These are phyloP conservation scores for Psilocybe cyanescens DNA, from an alignment of 768 basidiomycete genomes.

Conservation along the genomic window DNA sequence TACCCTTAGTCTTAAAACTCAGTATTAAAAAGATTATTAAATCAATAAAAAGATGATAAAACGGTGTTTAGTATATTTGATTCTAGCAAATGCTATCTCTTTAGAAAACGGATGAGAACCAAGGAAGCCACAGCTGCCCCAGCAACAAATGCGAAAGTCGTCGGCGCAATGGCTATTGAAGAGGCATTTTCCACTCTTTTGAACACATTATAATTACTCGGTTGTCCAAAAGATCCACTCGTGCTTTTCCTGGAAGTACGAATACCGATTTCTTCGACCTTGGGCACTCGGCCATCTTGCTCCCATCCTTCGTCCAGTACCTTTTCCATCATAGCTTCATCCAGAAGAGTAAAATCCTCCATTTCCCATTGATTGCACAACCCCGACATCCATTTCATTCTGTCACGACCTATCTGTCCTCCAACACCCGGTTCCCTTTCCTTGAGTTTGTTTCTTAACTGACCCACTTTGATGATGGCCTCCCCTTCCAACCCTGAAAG, in stretches of 20 bases:
- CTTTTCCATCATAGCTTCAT: slow-evolving; percentile 63
- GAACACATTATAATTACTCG: too few species aligned
- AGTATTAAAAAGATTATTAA: too few species aligned
- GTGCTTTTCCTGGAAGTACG: not conserved
- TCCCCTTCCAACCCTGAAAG: slow-evolving; percentile 75
- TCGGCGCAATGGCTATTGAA: slow-evolving; percentile 16
- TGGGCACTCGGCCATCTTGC: slow-evolving; percentile 38
- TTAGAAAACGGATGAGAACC: slow-evolving; percentile 12
- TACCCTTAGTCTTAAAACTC: not conserved
- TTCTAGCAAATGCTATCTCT: slow-evolving; percentile 9
- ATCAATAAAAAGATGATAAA: not conserved
- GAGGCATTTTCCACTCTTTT: not conserved
- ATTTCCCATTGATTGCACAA: slow-evolving; percentile 87
- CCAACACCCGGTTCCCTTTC: slow-evolving; percentile 84
- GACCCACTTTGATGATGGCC: slow-evolving; percentile 81
- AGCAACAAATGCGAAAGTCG: slow-evolving; percentile 20
- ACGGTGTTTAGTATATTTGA: not conserved
- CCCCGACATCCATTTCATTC: slow-evolving; percentile 93
- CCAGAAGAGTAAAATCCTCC: slow-evolving; percentile 75
- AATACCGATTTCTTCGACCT: slow-evolving; percentile 44
- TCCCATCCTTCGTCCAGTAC: slow-evolving; percentile 91
- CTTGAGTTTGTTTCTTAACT: slow-evolving; percentile 71
- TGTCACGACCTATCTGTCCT: slow-evolving; percentile 69
- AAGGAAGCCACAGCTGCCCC: slow-evolving; percentile 18
- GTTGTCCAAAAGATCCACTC: not conserved